Base-by-base conservation (phyloP, 1,139 yeast genomes). In the Saccharomycopsis crataegensis region DNA sequence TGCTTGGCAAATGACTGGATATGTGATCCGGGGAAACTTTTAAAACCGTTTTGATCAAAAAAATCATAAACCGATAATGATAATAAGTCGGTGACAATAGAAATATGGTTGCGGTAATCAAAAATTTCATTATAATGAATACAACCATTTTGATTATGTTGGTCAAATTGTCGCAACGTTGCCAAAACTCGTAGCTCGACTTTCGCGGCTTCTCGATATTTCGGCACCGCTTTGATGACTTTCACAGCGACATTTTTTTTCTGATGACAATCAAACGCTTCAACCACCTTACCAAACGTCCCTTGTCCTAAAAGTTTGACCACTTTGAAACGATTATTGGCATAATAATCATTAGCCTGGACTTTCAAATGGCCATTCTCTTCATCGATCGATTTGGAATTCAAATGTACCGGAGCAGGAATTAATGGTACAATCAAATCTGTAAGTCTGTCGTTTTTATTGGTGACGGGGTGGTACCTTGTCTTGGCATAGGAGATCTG, bases 201-300 rank as follows among this genome's bases (percentile, higher is more conserved):
- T 66, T 82, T 82, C 7, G 96, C 94, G 1, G 96, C 96, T 65
- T 84, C 91, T 57, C 93, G 71, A 64, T 86, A 86, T 67, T 86
- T 82, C 38, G 86, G 90, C 42, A 86, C 82, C 49, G 88, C 83
- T 59, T 87, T 74, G 50, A 94, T 93, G 59, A 94, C 88, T 67
- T 94, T 94, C 59, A 93, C 85, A 1, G 99, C 99, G 53, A 90
- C 95, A 53, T 78, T 77, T 57, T 80, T 78, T 42, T 80, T 73
- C 52, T 77, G 77, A 48, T 75, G 70, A 40, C 44, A 43, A 63
- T 84, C 91, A 59, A 71, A 71, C 51, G 90, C 86, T 62, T 82
- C 82, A 43, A 90, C 86, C 12, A 94, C 99, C 66, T 91, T 93
- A 17, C 99, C 99, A 72, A 93, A 94, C 0, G 99, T 94, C 7